Evolutionary conservation across 148 eudicot genomes (phyloP).

Genomic region (Heliosperma pusillum): DNA sequence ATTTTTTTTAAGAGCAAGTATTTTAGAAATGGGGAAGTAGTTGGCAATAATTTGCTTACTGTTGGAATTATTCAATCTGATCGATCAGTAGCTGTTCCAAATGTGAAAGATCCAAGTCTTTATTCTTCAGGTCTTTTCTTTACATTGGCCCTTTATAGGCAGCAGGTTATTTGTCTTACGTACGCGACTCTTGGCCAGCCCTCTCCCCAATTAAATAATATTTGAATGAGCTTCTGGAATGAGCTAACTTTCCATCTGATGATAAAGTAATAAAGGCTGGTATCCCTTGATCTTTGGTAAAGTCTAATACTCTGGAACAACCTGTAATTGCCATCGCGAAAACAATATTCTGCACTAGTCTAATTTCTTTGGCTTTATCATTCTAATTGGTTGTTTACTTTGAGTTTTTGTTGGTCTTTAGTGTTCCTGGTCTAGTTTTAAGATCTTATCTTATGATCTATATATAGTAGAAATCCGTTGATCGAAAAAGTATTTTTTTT

Average conservation of each 20-base stretch:
- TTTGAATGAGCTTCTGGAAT: too few species aligned
- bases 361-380: conserved; percentile 4
- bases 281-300: neutral
- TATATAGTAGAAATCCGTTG: neutral
- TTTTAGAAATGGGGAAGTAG: too few species aligned
- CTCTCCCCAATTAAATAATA: neutral
- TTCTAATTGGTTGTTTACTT: neutral
- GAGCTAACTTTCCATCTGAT: neutral
- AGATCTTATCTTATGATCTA: conserved; percentile 1
- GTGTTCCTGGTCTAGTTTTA: neutral
- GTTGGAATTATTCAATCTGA: too few species aligned
- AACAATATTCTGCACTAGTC: neutral
- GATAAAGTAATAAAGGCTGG: neutral
- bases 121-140: too few species aligned
- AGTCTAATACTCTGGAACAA: neutral
- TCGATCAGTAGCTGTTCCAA: too few species aligned
- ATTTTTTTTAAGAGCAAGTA: too few species aligned
- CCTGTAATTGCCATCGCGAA: neutral
- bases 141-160: neutral
- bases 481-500: neutral
- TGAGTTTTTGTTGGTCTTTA: neutral
- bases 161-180: neutral
- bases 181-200: neutral
- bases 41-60: too few species aligned
- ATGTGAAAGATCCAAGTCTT: too few species aligned